Evolutionary conservation across 805 yeast genomes (phyloP).

Genomic region (Babjeviella inositovora): DNA sequence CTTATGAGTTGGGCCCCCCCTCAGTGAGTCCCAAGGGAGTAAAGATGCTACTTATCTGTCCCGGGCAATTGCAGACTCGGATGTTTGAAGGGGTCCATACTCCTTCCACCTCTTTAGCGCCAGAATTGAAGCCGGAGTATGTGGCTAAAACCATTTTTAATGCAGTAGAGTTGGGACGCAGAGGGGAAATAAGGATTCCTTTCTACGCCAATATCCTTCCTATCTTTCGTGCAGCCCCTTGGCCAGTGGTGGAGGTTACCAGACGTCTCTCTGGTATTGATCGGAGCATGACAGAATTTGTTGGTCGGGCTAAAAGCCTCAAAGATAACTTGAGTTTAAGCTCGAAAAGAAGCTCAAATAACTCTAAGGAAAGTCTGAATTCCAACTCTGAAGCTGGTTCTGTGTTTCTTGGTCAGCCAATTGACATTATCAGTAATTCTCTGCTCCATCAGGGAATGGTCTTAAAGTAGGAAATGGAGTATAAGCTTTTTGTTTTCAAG

Average conservation of each 20-base stretch:
- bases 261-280: constrained; percentile 61
- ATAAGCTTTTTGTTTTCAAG: too few relatives aligned
- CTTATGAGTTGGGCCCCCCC: constrained; percentile 48
- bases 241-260: constrained; percentile 43
- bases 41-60: constrained; percentile 63
- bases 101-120: constrained; percentile 68
- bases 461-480: too few relatives aligned
- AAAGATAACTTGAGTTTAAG: too few relatives aligned
- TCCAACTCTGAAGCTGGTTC: too few relatives aligned
- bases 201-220: constrained; percentile 67
- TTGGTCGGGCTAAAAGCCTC: too few relatives aligned
- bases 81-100: constrained; percentile 65
- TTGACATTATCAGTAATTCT: too few relatives aligned
- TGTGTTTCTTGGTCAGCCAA: too few relatives aligned
- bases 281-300: constrained; percentile 12
- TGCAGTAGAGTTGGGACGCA: constrained; percentile 40
- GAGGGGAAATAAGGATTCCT: constrained; percentile 63
- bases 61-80: constrained; percentile 70
- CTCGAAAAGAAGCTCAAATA: too few relatives aligned
- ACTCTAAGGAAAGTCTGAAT: too few relatives aligned
- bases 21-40: constrained; percentile 31
- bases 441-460: too few relatives aligned
- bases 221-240: constrained; percentile 51
- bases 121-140: constrained; percentile 53
- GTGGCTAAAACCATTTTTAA: constrained; percentile 45